Base-by-base conservation (phyloP, 78 protist genomes). In the Dictyostelium brefeldianum region DNA sequence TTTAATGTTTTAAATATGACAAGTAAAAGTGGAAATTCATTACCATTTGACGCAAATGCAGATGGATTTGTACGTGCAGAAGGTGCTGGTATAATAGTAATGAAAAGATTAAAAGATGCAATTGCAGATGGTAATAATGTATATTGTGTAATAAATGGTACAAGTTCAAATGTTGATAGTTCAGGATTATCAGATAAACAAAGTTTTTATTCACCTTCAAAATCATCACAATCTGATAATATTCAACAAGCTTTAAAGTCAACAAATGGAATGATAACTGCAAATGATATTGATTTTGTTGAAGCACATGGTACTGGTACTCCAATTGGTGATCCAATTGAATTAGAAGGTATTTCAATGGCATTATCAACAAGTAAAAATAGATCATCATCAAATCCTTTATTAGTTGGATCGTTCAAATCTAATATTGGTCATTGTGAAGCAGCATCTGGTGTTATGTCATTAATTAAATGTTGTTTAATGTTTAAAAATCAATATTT, bases 51-150 rank as follows among this genome's bases (percentile, higher is more conserved):
- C 67, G 69, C 83, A 9, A 0, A 53, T n/a, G 99, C 99, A 20
- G 81, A 97, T 70, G 99, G 99, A 36, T 98, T 89, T 90, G 96
- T 29, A 5, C 89, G 98, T 31, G 71, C 78, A n/a, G 99, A 98
- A 75, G 97, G 97, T 29, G 18, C 47, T 73, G 31, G 41, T 5
- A 22, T 31, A 1, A 18, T 31, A 20, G 3, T 73, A n/a, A 27
- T 77, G 53, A 81, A 81, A 54, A 48, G 17, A 14, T 50, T 81
- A 50, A 41, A 50, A 18, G 4, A 50, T 46, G 89, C 89, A 7
- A 64, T 56, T 3, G 11, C 11, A 27, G 89, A 81, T 81, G 69
- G 67, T 14, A 25, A 81, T 81, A 41, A 31, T 4, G 53, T 81
- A 27, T 81, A 81, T 67, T 36, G 59, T 29, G 89, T 81, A 51